phyloP scores from a whole-genome alignment of 1,284 basidiomycete genomes.

The Tilletia indica region DNA sequence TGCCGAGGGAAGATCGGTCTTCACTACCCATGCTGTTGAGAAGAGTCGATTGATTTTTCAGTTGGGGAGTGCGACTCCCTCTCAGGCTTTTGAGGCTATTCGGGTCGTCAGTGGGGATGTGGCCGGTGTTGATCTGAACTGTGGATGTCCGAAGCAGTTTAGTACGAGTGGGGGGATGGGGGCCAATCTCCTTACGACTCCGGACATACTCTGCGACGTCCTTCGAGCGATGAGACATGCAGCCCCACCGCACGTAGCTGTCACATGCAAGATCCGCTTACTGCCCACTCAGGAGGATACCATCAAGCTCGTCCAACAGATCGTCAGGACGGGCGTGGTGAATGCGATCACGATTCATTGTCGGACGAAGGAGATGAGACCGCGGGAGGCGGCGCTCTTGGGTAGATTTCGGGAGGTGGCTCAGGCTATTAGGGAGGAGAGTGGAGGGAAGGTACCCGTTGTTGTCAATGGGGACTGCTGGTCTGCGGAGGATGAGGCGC shows the following conservation, averaged over 20 bases:
- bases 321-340: slow-evolving; percentile 77
- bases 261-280: slow-evolving; percentile 75
- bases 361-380: slow-evolving; percentile 88
- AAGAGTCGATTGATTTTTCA: slow-evolving; percentile 62
- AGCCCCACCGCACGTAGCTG: slow-evolving; percentile 61
- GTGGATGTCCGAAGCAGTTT: slow-evolving; percentile 85
- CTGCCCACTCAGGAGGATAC: slow-evolving; percentile 83
- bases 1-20: slow-evolving; percentile 70
- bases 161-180: slow-evolving; percentile 95
- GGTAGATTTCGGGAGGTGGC: slow-evolving; percentile 79
- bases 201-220: slow-evolving; percentile 80
- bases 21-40: slow-evolving; percentile 89
- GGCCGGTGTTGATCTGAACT: slow-evolving; percentile 89
- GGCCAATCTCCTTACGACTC: slow-evolving; percentile 85
- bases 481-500: slow-evolving; percentile 73
- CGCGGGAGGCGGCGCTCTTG: slow-evolving; percentile 74
- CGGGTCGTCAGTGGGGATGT: slow-evolving; percentile 79
- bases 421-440: slow-evolving; percentile 62
- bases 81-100: slow-evolving; percentile 86
- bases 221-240: slow-evolving; percentile 50
- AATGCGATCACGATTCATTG: slow-evolving; percentile 91
- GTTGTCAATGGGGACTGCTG: slow-evolving; percentile 92
- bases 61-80: slow-evolving; percentile 84
- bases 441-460: slow-evolving; percentile 68
- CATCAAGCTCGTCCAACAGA: slow-evolving; percentile 77